phyloP scores from a whole-genome alignment of 257 asterid species.

The Fraxinus cuspidata region DNA sequence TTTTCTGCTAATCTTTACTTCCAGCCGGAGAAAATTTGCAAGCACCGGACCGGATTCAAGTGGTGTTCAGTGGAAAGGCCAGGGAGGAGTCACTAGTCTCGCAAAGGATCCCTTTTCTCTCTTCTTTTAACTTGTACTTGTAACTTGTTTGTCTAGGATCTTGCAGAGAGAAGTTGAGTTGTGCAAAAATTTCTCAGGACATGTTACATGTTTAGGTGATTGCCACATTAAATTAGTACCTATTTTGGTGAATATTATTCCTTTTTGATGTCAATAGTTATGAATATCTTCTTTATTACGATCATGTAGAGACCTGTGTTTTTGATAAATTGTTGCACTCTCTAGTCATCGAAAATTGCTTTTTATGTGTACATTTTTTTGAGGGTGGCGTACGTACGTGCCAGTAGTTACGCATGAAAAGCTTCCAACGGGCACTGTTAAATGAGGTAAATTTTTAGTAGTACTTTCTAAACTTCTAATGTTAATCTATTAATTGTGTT shows the following conservation, averaged over 20 bases:
- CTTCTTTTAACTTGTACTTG: background rate
- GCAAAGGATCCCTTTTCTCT: background rate
- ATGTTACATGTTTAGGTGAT: conserved; percentile 23
- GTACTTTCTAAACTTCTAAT: too few species aligned
- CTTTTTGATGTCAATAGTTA: background rate
- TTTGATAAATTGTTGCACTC: too few species aligned
- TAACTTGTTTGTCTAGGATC: conserved; percentile 27
- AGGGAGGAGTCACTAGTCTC: background rate
- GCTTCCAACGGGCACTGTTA: too few species aligned
- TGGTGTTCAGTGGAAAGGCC: background rate
- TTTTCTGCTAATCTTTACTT: conserved; percentile 20
- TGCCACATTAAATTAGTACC: background rate
- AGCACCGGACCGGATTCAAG: conserved; percentile 16
- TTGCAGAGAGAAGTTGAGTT: conserved; percentile 22
- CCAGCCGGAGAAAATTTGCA: background rate
- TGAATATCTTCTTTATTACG: background rate
- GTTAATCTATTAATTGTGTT: too few species aligned
- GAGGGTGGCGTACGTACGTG: too few species aligned
- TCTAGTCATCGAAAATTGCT: too few species aligned
- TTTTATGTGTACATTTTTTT: too few species aligned
- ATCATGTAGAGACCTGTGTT: too few species aligned
- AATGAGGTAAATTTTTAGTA: too few species aligned
- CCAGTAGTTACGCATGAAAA: too few species aligned
- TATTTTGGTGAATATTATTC: background rate
- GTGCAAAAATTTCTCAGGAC: conserved; percentile 24